Evolutionary conservation across 805 yeast species (phyloP), one percentile per base, ranked within the genome.

Genomic region (Candida qinlingensis): DNA sequence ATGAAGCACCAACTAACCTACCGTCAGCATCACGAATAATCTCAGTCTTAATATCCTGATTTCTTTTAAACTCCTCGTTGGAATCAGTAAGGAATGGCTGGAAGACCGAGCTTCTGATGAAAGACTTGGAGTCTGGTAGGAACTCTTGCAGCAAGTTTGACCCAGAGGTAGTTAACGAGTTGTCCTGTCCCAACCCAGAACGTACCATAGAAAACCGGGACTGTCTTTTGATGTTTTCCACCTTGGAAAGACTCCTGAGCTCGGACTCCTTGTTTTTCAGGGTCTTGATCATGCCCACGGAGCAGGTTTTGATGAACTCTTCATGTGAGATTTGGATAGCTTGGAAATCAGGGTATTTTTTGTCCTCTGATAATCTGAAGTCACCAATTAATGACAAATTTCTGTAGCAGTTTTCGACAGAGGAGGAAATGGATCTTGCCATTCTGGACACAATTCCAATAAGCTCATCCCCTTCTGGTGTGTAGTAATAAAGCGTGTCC

Each of bases 341-440:
- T 8, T 74, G 65, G 54, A 85, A 85, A 61, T 87, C 85, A 1
- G 88, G 84, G 59, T 85, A 86, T 25, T 78, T 69, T 58, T 89
- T 74, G 39, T 79, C 81, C 2, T 70, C 62, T 26, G 80, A 76
- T 41, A 85, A 66, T 56, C 75, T 76, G 61, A 83, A 83, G 54
- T 84, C 87, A n/a, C 85, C 85, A n/a, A 82, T 76, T 19, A 79
- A 60, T 8, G 76, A 71, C 31, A 84, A 61, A 39, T 81, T 70
- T 48, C 69, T 73, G 52, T 75, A 64, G 46, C 83, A 80, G 8
- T 80, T 76, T 1, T 65, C 58, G 25, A 80, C 70, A 1, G 84
- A 76, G 25, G 64, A 57, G 9, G 77, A 62, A 27, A 81, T 79
- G 1, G 80, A 69, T 42, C 74, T 72, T 27, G 86, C 70, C 81